Base-by-base conservation (phyloP, 1,139 yeast genomes). In the Scheffersomyces segobiensis region DNA sequence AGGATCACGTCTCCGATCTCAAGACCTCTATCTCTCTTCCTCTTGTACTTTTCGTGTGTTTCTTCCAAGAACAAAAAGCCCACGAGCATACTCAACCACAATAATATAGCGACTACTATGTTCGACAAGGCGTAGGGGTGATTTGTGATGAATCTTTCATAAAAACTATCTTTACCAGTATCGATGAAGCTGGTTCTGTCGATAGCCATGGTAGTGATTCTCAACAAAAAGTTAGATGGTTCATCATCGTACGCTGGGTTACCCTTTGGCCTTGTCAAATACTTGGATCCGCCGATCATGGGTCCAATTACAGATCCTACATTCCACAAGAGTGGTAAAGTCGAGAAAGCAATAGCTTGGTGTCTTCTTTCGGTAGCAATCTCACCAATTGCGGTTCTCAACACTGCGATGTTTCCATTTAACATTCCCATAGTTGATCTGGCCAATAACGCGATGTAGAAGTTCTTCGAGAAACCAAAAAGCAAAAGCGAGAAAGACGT, bases 51-150 rank as follows among this genome's bases (percentile, higher is more conserved):
- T 21, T 76, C 81, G 65, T 85, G 87, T 3, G 90, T 85, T 68
- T 87, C 92, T 66, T 87, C 89, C 49, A 87, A 70, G 64, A 87
- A 86, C 53, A 87, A 76, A 55, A 83, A 72, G 2, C 81, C 86
- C 48, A 77, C 62, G 2, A 76, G 24, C 19, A 78, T 62, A 26
- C 86, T 80, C 50, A 74, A 54, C 68, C 73, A 66, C 46, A 86
- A 71, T 54, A 83, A 72, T 2, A 65, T 6, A 4, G 86, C 80
- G 20, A 87, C 86, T 3, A 83, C 84, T 10, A 87, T 65, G 66
- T 87, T 87, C 4, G 89, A 86, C 61, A 87, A 71, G 0, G 88
- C 86, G 65, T 85, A 87, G 0, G 91, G 91, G 66, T 79, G 78
- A 50, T 68, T 70, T 21, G 74, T 67, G 46, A 83, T 74, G 58